Evolutionary conservation across 352 stramenopile species (phyloP).

Genomic region (Phytophthora agathidicida): DNA sequence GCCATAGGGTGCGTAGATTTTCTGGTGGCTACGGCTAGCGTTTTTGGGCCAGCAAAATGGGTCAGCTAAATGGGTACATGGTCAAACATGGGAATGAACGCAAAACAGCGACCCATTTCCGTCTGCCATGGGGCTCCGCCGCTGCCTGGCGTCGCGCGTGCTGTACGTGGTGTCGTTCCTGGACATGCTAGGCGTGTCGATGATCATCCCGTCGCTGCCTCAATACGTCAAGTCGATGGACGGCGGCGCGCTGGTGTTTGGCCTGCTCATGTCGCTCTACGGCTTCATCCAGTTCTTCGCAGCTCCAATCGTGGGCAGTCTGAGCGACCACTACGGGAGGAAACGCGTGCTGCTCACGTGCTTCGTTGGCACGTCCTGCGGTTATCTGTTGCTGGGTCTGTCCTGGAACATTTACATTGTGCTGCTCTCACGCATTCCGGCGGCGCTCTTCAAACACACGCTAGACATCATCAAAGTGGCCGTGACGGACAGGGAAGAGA

Average conservation of each 20-base stretch:
- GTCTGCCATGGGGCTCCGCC: too few relatives aligned
- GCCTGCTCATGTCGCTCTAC: slow-evolving; percentile 86
- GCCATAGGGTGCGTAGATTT: slow-evolving; percentile 37
- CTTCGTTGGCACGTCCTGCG: slow-evolving; percentile 60
- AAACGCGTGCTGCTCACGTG: slow-evolving; percentile 66
- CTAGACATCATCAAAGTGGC: slow-evolving; percentile 82
- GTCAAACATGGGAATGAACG: too few relatives aligned
- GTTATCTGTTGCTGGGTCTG: slow-evolving; percentile 72
- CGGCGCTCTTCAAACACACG: slow-evolving; percentile 84
- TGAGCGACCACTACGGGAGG: slow-evolving; percentile 78
- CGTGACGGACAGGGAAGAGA: slow-evolving; percentile 61
- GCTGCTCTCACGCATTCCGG: slow-evolving; percentile 71
- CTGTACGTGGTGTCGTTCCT: slow-evolving; percentile 84
- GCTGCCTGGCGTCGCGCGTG: slow-evolving; percentile 49
- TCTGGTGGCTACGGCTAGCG: slow-evolving; percentile 25
- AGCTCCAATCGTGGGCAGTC: slow-evolving; percentile 68
- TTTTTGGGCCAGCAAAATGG: too few relatives aligned
- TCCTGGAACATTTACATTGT: slow-evolving; percentile 86
- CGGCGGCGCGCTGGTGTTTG: slow-evolving; percentile 68
- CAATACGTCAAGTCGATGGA: slow-evolving; percentile 84
- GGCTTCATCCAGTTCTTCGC: slow-evolving; percentile 87
- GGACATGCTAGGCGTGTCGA: slow-evolving; percentile 82
- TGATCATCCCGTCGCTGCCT: slow-evolving; percentile 84
- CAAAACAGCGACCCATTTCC: too few relatives aligned
- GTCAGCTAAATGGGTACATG: too few relatives aligned